Percentiles rank a stretch among this genome's conserved stretches.
Evolutionary conservation across 129 eudicot species (phyloP).

Genomic region (Artemisia argyi): DNA sequence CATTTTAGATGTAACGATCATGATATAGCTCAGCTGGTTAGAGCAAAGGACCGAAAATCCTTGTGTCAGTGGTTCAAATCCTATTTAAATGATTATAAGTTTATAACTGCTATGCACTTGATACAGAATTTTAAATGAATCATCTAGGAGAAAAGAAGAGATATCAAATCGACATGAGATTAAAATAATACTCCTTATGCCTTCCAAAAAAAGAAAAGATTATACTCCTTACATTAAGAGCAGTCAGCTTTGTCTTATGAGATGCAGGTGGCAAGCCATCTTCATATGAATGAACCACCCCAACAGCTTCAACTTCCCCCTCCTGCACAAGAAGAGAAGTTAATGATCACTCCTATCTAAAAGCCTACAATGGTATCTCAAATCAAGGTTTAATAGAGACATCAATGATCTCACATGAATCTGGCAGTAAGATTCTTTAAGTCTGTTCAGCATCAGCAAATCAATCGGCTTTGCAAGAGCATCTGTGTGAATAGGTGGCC

Average conservation of each 20-base stretch:
- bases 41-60: too few species aligned
- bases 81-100: too few species aligned
- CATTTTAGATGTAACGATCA: too few species aligned
- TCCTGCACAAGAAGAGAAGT: conserved; percentile 54
- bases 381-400: neutral
- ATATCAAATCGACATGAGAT: neutral
- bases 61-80: too few species aligned
- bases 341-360: neutral
- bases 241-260: conserved; percentile 88
- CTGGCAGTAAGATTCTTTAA: conserved; percentile 86
- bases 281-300: conserved; percentile 85
- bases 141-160: neutral
- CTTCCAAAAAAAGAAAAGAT: neutral
- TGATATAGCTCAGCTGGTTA: neutral
- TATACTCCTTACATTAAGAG: conserved; percentile 67
- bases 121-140: conserved; percentile 5
- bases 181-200: neutral
- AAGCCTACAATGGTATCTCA: neutral
- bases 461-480: conserved; percentile 83
- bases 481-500: conserved; percentile 97
- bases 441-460: conserved; percentile 81
- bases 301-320: conserved; percentile 89
- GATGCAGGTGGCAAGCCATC: conserved; percentile 90
- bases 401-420: conserved; percentile 49
- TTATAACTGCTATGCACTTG: neutral